Evolutionary conservation across 2,329 filamentous ascomycete species (phyloP), one percentile per base, ranked within the genome.

Genomic region (Diaporthe vexans): DNA sequence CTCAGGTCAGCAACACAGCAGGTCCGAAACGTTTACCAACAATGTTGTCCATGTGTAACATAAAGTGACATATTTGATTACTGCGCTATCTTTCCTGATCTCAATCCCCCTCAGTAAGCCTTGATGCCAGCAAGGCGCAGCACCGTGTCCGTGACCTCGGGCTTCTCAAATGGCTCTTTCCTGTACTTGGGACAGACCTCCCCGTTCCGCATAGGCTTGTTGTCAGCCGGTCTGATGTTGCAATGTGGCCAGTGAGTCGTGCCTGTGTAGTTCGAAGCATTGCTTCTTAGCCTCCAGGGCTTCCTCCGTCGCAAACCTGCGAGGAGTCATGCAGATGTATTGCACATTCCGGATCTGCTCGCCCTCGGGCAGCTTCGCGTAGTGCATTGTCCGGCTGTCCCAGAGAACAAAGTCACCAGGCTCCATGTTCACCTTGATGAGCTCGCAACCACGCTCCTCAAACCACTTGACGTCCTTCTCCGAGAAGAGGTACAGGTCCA

Each of bases 351-450:
- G 79, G 68, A 84, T 81, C 46, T 81, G 79, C n/a, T 83, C 77
- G 15, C 80, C 81, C 71, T 83, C 80, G 13, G 69, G 61, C 21
- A 67, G 46, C 3, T 15, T 13, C 15, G 61, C 43, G 76, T 85
- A 88, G 78, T 89, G 87, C 68, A 88, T 84, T 0, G 85, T 85
- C 26, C 63, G 37, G 26, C 43, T 56, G 71, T 68, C 52, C 59
- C 82, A 86, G 11, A 86, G 79, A 2, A 86, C 78, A 43, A 86
- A 77, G 33, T 86, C 85, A 17, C 85, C 85, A 0, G 85, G 85
- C n/a, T 85, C 84, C 58, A 84, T 84, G 73, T 81, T 79, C 15
- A 86, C 80, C 78, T 86, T 84, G 75, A 79, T 74, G 79, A 81
- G 81, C 59, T 81, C 76, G 52, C 75, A 77, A 2, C 81, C 83